Conservation (phyloP, 1,284 basidiomycete species). For the Vanrija humicola region DNA sequence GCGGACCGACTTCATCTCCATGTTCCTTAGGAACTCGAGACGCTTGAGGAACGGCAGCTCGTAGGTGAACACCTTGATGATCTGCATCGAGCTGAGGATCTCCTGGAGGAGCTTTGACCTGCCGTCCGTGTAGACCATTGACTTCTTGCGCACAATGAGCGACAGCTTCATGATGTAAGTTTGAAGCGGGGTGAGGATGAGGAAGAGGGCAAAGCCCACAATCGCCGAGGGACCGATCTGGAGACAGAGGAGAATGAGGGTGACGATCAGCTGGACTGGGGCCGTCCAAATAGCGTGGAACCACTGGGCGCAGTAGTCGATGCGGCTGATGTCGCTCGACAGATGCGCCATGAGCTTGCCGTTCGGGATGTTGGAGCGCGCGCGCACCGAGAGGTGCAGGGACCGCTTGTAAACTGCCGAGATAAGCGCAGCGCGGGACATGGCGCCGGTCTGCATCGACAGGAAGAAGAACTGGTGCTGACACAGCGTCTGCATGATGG, state of each 20-base stretch:
- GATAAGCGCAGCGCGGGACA: conserved; percentile 68
- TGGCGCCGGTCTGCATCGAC: conserved; percentile 65
- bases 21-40: conserved; percentile 57
- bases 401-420: conserved; percentile 70
- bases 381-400: conserved; percentile 62
- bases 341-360: conserved; percentile 71
- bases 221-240: conserved; percentile 71
- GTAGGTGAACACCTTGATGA: conserved; percentile 73
- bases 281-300: conserved; percentile 57
- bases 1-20: conserved; percentile 58
- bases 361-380: conserved; percentile 62
- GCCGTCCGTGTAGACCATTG: conserved; percentile 72
- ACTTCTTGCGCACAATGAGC: conserved; percentile 59
- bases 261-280: conserved; percentile 61
- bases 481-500: conserved; percentile 58
- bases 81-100: conserved; percentile 64
- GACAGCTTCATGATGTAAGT: conserved; percentile 65
- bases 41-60: conserved; percentile 63
- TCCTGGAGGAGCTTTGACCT: conserved; percentile 77
- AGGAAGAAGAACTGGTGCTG: conserved; percentile 75
- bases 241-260: conserved; percentile 46
- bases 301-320: conserved; percentile 45
- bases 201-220: conserved; percentile 70
- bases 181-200: conserved; percentile 66
- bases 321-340: conserved; percentile 60